A percentile compares a stretch with the other conserved stretches of the same genome.
Conservation (phyloP, 2,329 filamentous ascomycete species). For the Aureobasidium sp. region DNA sequence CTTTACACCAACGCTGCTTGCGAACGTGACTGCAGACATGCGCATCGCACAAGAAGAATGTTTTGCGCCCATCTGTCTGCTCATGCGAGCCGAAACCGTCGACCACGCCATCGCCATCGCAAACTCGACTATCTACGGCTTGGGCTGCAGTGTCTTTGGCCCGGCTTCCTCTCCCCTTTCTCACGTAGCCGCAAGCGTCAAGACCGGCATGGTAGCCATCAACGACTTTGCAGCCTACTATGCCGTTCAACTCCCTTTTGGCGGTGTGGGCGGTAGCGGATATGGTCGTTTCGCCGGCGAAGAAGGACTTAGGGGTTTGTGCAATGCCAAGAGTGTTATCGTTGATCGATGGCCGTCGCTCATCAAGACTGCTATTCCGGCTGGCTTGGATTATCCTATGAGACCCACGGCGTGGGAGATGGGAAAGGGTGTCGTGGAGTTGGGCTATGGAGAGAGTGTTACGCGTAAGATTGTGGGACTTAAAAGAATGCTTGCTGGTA, state of each 20-base stretch:
- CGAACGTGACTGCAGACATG: conserved; percentile 83
- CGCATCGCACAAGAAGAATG: conserved; percentile 82
- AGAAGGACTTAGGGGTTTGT: conserved; percentile 77
- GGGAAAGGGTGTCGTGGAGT: conserved; percentile 40
- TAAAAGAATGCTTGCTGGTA: conserved; percentile 27
- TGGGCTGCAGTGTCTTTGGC: conserved; percentile 86
- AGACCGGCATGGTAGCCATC: conserved; percentile 84
- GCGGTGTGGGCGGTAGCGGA: conserved; percentile 76
- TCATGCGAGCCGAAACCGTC: conserved; percentile 67
- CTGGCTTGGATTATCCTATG: conserved; percentile 75
- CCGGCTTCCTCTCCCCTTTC: conserved; percentile 49
- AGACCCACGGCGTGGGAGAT: conserved; percentile 33
- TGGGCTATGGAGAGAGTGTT: conserved; percentile 41
- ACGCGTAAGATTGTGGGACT: conserved; percentile 35
- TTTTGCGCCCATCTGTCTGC: conserved; percentile 82
- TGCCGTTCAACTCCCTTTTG: conserved; percentile 89
- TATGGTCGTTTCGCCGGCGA: conserved; percentile 91
- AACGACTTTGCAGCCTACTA: conserved; percentile 96
- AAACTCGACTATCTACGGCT: conserved; percentile 77
- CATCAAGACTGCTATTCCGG: conserved; percentile 70
- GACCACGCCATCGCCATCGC: conserved; percentile 66
- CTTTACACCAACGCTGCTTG: conserved; percentile 83
- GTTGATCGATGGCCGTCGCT: conserved; percentile 58
- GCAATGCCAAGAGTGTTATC: conserved; percentile 83
- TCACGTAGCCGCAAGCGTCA: conserved; percentile 59